A percentile compares a stretch with the other conserved stretches of the same genome.
Conservation (phyloP, 148 eudicot genomes). For the Oxyria digyna region DNA sequence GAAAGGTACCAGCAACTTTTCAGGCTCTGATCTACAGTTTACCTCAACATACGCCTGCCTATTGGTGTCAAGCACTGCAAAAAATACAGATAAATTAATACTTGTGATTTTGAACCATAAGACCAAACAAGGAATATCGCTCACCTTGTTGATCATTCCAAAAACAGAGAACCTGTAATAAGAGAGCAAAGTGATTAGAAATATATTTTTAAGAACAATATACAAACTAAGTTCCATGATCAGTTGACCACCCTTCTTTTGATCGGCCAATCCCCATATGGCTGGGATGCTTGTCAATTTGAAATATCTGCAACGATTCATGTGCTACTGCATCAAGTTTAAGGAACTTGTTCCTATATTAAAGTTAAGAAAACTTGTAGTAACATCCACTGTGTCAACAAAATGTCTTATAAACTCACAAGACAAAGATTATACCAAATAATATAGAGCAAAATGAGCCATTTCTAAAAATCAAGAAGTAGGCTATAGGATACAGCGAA, state of each 20-base stretch:
- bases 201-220: slow-evolving; percentile 9
- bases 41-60: slow-evolving; percentile 95
- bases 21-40: slow-evolving; percentile 10
- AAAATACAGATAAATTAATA: slow-evolving; percentile 17
- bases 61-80: slow-evolving; percentile 88
- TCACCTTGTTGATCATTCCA: slow-evolving; percentile 98
- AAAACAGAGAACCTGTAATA: slow-evolving; percentile 84
- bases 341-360: slow-evolving; percentile 69
- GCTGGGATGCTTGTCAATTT: slow-evolving; percentile 95
- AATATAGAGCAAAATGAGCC: background rate
- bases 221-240: slow-evolving; percentile 11
- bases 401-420: background rate
- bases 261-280: slow-evolving; percentile 99
- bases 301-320: slow-evolving; percentile 93
- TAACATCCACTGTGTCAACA: background rate
- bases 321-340: slow-evolving; percentile 89
- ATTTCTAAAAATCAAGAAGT: slow-evolving; percentile 4
- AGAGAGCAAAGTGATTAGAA: slow-evolving; percentile 8
- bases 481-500: slow-evolving; percentile 61
- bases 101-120: background rate
- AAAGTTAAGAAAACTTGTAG: slow-evolving; percentile 7
- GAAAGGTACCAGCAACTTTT: background rate
- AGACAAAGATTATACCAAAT: background rate
- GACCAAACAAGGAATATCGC: background rate
- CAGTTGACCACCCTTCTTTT: slow-evolving; percentile 73